phyloP scores from a whole-genome alignment of 1,139 yeast genomes.

The Suhomyces coccinellae region DNA sequence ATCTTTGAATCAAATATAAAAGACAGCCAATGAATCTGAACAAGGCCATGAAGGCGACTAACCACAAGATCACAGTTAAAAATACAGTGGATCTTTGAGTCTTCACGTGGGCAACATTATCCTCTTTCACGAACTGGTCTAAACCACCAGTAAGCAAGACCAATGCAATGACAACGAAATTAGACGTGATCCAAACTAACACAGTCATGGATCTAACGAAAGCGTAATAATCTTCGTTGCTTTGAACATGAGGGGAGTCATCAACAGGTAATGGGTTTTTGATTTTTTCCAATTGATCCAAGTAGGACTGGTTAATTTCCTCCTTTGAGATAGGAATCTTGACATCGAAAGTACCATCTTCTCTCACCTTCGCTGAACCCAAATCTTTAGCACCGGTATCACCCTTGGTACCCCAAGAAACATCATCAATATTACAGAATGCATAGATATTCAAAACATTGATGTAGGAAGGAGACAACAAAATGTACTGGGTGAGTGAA shows the following conservation, averaged over 20 bases:
- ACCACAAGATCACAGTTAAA: conserved; percentile 74
- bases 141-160: conserved; percentile 73
- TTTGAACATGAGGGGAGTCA: conserved; percentile 37
- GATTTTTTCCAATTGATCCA: conserved; percentile 64
- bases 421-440: conserved; percentile 51
- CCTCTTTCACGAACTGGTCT: conserved; percentile 31
- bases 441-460: conserved; percentile 52
- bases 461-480: conserved; percentile 49
- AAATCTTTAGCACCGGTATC: conserved; percentile 46
- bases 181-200: conserved; percentile 75
- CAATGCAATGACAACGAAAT: conserved; percentile 68
- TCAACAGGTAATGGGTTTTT: conserved; percentile 36
- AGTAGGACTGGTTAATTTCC: conserved; percentile 61
- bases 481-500: conserved; percentile 46
- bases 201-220: conserved; percentile 79
- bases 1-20: conserved; percentile 51
- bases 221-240: conserved; percentile 72
- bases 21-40: conserved; percentile 71
- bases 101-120: conserved; percentile 15
- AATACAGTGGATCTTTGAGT: conserved; percentile 44
- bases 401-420: conserved; percentile 55
- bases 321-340: conserved; percentile 66
- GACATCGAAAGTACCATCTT: conserved; percentile 64
- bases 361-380: conserved; percentile 62
- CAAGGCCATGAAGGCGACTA: conserved; percentile 77